Percentiles rank a stretch among this genome's conserved stretches.
Evolutionary conservation across 306 rosid species (phyloP).

Genomic region (Crataegus laevigata): DNA sequence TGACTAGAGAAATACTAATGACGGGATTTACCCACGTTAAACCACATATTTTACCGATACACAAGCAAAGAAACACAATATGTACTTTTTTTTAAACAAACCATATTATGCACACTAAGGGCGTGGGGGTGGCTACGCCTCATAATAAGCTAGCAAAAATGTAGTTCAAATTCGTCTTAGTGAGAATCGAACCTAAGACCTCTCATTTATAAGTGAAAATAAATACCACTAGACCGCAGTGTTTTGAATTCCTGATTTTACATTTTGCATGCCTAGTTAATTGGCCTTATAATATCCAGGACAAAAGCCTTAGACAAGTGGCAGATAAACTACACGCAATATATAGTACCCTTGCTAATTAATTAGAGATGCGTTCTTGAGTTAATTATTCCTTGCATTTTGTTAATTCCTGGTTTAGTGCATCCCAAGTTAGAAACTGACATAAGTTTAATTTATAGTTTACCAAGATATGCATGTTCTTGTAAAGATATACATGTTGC

Average conservation of each 20-base stretch:
- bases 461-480: background rate
- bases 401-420: background rate
- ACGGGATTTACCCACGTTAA: no score
- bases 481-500: background rate
- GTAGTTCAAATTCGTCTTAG: no score
- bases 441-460: background rate
- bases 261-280: background rate
- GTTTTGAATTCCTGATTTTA: background rate
- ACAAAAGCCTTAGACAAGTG: background rate
- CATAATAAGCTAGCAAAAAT: no score
- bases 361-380: background rate
- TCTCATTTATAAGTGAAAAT: no score
- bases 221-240: rapidly evolving
- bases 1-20: background rate
- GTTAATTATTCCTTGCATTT: background rate
- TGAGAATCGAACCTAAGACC: no score
- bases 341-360: background rate
- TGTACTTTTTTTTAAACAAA: no score
- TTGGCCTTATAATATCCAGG: background rate
- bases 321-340: background rate
- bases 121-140: no score
- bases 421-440: background rate
- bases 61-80: no score
- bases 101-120: no score
- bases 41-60: no score